A percentile compares a stretch with the other conserved stretches of the same genome.
phyloP scores from a whole-genome alignment of 1,139 yeast genomes.

The Blastobotrys capitulatus region DNA sequence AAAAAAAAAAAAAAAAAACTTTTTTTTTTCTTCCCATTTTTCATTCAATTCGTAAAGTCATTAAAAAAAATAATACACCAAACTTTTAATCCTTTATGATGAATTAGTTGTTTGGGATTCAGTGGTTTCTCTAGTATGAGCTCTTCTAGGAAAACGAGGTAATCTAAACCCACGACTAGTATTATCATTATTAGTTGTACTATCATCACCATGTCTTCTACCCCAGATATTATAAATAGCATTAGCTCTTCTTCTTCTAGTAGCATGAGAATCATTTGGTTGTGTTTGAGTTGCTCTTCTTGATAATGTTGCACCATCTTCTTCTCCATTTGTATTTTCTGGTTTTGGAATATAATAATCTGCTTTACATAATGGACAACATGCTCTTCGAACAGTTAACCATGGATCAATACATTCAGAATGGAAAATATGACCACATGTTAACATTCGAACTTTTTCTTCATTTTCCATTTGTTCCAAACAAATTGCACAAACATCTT shows the following conservation, averaged over 20 bases:
- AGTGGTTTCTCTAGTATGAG: background rate
- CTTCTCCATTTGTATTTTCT: background rate
- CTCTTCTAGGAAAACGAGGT: background rate
- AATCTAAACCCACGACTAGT: background rate
- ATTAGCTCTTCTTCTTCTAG: conserved; percentile 9
- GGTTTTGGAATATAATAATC: conserved; percentile 32
- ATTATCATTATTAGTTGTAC: too few species aligned
- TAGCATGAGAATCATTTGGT: conserved; percentile 7
- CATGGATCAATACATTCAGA: conserved; percentile 77
- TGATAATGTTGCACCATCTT: conserved; percentile 2
- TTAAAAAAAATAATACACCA: too few species aligned
- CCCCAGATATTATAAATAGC: conserved; percentile 15
- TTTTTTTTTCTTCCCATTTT: too few species aligned
- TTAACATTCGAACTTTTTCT: conserved; percentile 62
- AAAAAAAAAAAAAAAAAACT: too few species aligned
- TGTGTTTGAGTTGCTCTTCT: background rate
- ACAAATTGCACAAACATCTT: conserved; percentile 77
- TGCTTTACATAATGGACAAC: conserved; percentile 80
- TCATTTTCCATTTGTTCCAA: conserved; percentile 58
- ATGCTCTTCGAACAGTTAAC: conserved; percentile 69
- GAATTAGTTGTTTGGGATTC: background rate
- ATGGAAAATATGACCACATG: conserved; percentile 85
- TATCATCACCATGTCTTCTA: conserved; percentile 1
- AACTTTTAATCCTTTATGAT: too few species aligned
- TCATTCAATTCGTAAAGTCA: too few species aligned